These are phyloP conservation scores for Candida pseudofarinosa DNA, from an alignment of 805 yeast species.

Conservation along the genomic window DNA sequence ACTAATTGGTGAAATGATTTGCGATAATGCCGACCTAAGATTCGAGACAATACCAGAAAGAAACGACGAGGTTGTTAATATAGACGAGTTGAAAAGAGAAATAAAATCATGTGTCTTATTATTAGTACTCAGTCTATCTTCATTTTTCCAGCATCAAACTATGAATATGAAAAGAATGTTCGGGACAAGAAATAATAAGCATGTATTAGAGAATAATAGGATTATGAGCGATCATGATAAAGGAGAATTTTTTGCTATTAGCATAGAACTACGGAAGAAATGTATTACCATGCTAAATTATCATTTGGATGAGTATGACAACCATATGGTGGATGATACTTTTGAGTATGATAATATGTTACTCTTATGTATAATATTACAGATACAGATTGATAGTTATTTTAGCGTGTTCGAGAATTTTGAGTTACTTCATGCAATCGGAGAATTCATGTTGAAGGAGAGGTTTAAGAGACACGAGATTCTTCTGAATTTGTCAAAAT, in stretches of 20 bases:
- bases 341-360: constrained; percentile 29
- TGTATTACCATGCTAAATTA: constrained; percentile 32
- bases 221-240: constrained; percentile 12
- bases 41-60: constrained; percentile 1
- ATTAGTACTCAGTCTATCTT: constrained; percentile 20
- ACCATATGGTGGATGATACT: constrained; percentile 14
- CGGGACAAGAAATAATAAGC: constrained; percentile 4
- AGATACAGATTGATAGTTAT: constrained; percentile 33
- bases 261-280: constrained; percentile 34
- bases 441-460: constrained; percentile 26
- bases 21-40: constrained; percentile 6
- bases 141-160: constrained; percentile 11
- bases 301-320: constrained; percentile 40
- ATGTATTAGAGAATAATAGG: constrained; percentile 11
- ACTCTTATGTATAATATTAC: constrained; percentile 33
- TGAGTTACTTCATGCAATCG: constrained; percentile 38
- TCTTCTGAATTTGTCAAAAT: constrained; percentile 18
- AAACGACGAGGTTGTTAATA: constrained; percentile 6
- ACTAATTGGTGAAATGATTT: constrained; percentile 26
- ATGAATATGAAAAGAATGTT: neutral
- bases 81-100: constrained; percentile 9
- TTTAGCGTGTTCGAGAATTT: constrained; percentile 41
- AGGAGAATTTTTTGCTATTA: constrained; percentile 17
- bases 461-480: constrained; percentile 17
- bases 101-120: constrained; percentile 22